phyloP scores from a whole-genome alignment of 78 protist species.

The Speleostelium caveatum region DNA sequence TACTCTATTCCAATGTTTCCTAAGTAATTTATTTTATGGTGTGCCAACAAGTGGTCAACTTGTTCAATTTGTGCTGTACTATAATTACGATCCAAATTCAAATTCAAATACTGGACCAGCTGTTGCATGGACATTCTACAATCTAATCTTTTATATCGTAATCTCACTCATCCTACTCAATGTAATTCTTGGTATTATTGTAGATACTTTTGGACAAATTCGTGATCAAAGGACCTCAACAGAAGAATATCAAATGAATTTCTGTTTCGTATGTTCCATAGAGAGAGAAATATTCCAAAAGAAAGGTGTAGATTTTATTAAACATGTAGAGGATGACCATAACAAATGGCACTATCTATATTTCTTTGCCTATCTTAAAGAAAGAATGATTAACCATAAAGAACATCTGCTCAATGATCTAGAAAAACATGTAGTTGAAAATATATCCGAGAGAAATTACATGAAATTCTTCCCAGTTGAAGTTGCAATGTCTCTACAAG shows the following conservation, averaged over 20 bases:
- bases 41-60: constrained; percentile 70
- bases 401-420: constrained; percentile 35
- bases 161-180: constrained; percentile 37
- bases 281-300: constrained; percentile 78
- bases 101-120: constrained; percentile 6
- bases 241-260: constrained; percentile 46
- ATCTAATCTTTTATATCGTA: constrained; percentile 42
- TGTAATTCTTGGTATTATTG: constrained; percentile 81
- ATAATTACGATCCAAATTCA: background rate
- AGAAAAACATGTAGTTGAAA: constrained; percentile 16
- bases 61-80: constrained; percentile 27
- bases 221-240: constrained; percentile 50
- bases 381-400: constrained; percentile 43
- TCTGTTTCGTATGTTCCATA: constrained; percentile 82
- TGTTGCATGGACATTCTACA: constrained; percentile 59
- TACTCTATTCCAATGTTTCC: constrained; percentile 54
- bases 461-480: constrained; percentile 50
- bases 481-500: constrained; percentile 44
- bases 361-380: constrained; percentile 80
- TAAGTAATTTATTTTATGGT: constrained; percentile 56
- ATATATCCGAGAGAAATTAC: constrained; percentile 27
- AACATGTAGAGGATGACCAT: constrained; percentile 79
- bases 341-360: constrained; percentile 82
- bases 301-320: constrained; percentile 72
- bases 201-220: constrained; percentile 80